These are phyloP conservation scores for Syzygium aqueum DNA, from an alignment of 345 rosid species.

Conservation along the genomic window DNA sequence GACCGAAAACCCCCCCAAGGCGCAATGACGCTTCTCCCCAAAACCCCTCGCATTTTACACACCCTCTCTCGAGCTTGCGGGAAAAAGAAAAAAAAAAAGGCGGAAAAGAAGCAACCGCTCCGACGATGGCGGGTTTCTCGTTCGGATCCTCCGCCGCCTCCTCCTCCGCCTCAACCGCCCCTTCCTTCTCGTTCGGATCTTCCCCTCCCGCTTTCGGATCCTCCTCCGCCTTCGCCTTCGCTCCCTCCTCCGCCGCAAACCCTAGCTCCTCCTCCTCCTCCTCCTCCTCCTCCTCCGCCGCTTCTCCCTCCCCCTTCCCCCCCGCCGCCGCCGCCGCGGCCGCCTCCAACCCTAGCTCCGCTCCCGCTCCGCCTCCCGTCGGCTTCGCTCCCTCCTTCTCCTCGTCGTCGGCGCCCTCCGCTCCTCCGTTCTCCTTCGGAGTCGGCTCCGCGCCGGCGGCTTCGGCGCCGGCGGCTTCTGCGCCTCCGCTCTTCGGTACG, in stretches of 20 bases:
- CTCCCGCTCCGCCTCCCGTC: neutral
- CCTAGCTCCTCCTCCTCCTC: constrained; percentile 4
- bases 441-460: constrained; percentile 14
- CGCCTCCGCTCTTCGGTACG: neutral
- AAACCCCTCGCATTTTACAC: neutral
- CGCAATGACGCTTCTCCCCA: neutral
- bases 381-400: constrained; percentile 13
- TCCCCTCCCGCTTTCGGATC: constrained; percentile 22
- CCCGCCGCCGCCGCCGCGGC: constrained; percentile 4
- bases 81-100: neutral
- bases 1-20: neutral
- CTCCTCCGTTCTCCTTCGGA: constrained; percentile 16
- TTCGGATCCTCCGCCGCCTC: constrained; percentile 35
- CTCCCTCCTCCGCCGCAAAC: constrained; percentile 8
- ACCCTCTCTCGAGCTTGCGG: neutral
- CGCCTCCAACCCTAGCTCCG: neutral
- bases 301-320: neutral
- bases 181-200: constrained; percentile 22
- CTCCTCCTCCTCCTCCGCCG: neutral
- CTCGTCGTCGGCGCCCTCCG: constrained; percentile 12
- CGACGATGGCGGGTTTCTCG: constrained; percentile 26
- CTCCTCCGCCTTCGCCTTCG: constrained; percentile 12
- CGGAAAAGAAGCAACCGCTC: neutral
- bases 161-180: constrained; percentile 29
- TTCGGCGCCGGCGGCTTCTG: constrained; percentile 5